Percentiles rank a stretch among this genome's conserved stretches.
phyloP scores from a whole-genome alignment of 1,284 basidiomycete species.

The Ustilago trichophora region DNA sequence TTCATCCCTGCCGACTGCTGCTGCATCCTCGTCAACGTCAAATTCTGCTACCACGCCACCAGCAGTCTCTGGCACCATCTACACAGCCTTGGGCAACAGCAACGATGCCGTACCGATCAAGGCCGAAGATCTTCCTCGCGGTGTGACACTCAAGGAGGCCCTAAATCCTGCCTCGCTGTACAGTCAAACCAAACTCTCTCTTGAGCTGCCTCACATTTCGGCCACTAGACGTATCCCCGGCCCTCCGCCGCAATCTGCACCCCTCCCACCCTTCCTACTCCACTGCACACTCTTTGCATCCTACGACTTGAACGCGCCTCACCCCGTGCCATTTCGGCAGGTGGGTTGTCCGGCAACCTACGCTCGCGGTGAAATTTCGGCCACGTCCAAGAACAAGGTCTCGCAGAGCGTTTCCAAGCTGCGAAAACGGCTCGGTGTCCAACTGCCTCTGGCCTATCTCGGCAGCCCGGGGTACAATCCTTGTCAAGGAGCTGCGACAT shows the following conservation, averaged over 20 bases:
- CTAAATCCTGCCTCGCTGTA: conserved; percentile 13
- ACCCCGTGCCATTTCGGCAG: conserved; percentile 16
- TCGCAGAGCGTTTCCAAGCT: conserved; percentile 19
- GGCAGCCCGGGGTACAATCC: conserved; percentile 15
- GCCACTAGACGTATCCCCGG: conserved; percentile 5
- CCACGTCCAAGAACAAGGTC: conserved; percentile 17
- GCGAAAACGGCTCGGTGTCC: conserved; percentile 32
- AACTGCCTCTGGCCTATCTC: conserved; percentile 32
- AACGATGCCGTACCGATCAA: too few relatives aligned
- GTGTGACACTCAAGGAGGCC: conserved; percentile 18
- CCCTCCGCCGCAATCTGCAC: conserved; percentile 8
- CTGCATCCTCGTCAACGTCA: not conserved
- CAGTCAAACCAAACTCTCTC: conserved; percentile 10
- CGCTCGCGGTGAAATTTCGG: conserved; percentile 14
- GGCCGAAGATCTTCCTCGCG: conserved; percentile 3
- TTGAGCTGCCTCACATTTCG: conserved; percentile 22
- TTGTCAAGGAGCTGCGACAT: not conserved
- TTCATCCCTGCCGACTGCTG: not conserved
- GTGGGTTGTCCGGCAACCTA: conserved; percentile 32
- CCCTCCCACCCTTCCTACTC: conserved; percentile 26
- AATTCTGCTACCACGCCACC: not conserved
- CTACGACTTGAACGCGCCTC: conserved; percentile 22
- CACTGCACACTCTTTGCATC: conserved; percentile 43
- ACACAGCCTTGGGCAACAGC: too few relatives aligned
- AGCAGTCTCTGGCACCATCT: too few relatives aligned